Conservation (phyloP, 305 asterid genomes). For the Solanum aculeatissimum region DNA sequence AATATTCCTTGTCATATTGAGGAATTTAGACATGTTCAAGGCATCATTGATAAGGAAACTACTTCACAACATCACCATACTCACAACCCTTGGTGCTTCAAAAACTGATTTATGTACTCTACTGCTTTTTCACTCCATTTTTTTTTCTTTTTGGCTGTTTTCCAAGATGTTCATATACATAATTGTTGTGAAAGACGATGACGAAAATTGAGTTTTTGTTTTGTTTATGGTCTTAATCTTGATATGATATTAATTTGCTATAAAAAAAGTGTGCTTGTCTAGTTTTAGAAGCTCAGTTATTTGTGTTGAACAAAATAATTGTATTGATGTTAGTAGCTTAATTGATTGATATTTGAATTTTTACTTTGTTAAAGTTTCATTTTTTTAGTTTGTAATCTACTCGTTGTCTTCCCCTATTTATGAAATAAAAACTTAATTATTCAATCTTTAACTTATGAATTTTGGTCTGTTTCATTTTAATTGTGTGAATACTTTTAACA, state of each 20-base stretch:
- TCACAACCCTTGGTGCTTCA: constrained; percentile 2
- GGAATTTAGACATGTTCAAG: constrained; percentile 34
- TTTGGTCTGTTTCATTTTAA: background rate
- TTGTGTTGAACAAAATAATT: no score
- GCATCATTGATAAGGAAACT: constrained; percentile 33
- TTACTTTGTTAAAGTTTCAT: fast-evolving
- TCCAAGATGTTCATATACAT: background rate
- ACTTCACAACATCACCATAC: background rate
- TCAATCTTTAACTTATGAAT: background rate
- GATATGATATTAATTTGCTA: background rate
- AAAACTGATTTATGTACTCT: background rate
- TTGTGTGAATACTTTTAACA: background rate
- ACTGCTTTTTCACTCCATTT: background rate
- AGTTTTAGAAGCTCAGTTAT: no score
- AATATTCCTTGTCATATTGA: constrained; percentile 56
- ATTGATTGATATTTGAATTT: background rate
- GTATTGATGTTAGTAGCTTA: background rate
- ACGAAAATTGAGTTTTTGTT: background rate
- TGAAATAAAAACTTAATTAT: background rate
- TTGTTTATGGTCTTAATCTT: background rate
- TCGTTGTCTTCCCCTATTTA: background rate
- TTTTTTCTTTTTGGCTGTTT: background rate
- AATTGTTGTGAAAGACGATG: background rate
- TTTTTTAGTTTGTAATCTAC: background rate
- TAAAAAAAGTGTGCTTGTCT: no score